Evolutionary conservation across 768 basidiomycete genomes (phyloP).

Genomic region (Hericium erinaceus): DNA sequence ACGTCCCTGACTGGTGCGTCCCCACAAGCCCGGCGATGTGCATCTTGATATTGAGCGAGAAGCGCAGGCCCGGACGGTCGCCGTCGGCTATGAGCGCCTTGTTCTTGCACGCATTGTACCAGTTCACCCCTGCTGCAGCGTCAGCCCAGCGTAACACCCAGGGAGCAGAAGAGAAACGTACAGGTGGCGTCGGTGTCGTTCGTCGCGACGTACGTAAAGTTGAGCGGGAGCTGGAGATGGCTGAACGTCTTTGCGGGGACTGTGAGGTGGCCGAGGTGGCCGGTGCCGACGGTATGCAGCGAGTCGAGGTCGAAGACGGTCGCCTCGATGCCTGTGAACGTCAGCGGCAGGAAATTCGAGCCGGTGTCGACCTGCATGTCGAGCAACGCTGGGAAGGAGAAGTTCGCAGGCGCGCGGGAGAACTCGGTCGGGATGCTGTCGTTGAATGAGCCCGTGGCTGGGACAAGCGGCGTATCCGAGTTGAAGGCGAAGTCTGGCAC

Average conservation of each 20-base stretch:
- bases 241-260: constrained; percentile 61
- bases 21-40: constrained; percentile 27
- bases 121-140: constrained; percentile 45
- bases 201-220: constrained; percentile 72
- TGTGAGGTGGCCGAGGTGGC: constrained; percentile 47
- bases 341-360: constrained; percentile 68
- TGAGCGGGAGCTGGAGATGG: constrained; percentile 64
- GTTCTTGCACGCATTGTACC: constrained; percentile 75
- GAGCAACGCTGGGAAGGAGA: constrained; percentile 75
- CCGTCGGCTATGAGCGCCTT: constrained; percentile 35
- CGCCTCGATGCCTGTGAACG: constrained; percentile 59
- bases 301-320: constrained; percentile 64
- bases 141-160: constrained; percentile 5
- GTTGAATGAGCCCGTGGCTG: constrained; percentile 52
- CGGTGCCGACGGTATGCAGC: constrained; percentile 53
- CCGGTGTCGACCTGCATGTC: constrained; percentile 70
- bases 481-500: constrained; percentile 68
- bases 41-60: constrained; percentile 27
- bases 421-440: constrained; percentile 52
- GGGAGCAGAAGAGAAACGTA: constrained; percentile 25
- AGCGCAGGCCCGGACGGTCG: constrained; percentile 36
- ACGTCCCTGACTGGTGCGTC: constrained; percentile 21
- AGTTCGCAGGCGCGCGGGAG: constrained; percentile 76
- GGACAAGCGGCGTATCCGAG: constrained; percentile 41
- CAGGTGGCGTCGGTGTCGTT: constrained; percentile 83